These are phyloP conservation scores for Papiliotrema laurentii DNA, from an alignment of 1,284 basidiomycete genomes.

Conservation along the genomic window DNA sequence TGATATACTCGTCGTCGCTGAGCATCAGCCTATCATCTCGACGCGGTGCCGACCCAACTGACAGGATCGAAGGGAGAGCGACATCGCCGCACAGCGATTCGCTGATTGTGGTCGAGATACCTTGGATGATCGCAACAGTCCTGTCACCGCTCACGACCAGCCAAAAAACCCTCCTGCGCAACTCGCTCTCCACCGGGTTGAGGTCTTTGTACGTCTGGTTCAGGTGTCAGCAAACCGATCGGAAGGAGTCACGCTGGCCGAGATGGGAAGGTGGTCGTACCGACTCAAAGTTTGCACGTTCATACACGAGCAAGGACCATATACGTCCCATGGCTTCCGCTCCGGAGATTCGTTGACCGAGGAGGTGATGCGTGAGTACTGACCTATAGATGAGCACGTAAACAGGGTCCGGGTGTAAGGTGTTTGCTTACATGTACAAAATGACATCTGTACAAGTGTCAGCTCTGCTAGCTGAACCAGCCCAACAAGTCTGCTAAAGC, in stretches of 20 bases:
- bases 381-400: not conserved
- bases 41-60: constrained; percentile 5
- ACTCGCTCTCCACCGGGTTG: constrained; percentile 71
- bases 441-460: not conserved
- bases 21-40: not conserved
- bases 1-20: constrained; percentile 55
- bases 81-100: constrained; percentile 66
- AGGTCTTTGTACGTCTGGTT: constrained; percentile 1
- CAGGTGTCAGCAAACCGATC: not conserved
- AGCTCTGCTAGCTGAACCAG: too few relatives aligned
- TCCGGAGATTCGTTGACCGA: not conserved
- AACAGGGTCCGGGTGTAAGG: not conserved
- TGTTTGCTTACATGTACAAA: not conserved
- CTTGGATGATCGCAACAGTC: constrained; percentile 72
- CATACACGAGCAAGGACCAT: not conserved
- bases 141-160: constrained; percentile 80
- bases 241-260: too few relatives aligned
- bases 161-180: constrained; percentile 76
- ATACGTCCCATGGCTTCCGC: not conserved
- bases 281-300: constrained; percentile 61
- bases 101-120: constrained; percentile 70
- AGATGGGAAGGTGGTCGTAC: constrained; percentile 6
- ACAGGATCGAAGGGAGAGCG: constrained; percentile 30
- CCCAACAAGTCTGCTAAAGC: not conserved
- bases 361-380: too few relatives aligned